Evolutionary conservation across 2,329 filamentous ascomycete species (phyloP).

Genomic region (Xylaria sp.): DNA sequence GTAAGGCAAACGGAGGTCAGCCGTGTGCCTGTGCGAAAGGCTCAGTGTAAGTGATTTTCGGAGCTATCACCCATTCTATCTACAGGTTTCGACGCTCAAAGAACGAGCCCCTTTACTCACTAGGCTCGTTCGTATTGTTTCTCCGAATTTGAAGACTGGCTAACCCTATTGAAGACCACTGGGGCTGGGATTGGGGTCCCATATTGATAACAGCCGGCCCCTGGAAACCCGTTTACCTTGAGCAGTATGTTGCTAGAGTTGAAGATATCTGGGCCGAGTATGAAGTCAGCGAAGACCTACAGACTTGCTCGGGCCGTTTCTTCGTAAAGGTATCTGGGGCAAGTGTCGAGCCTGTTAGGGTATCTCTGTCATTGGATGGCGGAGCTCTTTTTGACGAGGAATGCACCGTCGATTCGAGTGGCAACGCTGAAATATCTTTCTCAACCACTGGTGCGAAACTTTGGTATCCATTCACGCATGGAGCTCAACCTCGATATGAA

Average conservation of each 20-base stretch:
- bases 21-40: constrained; percentile 67
- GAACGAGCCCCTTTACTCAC: background rate
- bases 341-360: constrained; percentile 43
- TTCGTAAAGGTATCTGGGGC: constrained; percentile 53
- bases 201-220: constrained; percentile 70
- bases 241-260: constrained; percentile 69
- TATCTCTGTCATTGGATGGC: constrained; percentile 45
- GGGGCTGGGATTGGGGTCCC: constrained; percentile 79
- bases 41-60: constrained; percentile 59
- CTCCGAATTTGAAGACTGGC: background rate
- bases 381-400: constrained; percentile 40
- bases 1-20: constrained; percentile 60
- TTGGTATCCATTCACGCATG: constrained; percentile 53
- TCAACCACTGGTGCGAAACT: constrained; percentile 59
- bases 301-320: constrained; percentile 52
- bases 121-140: background rate
- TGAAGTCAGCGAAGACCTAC: constrained; percentile 52
- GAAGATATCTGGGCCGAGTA: constrained; percentile 65
- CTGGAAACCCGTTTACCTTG: constrained; percentile 74
- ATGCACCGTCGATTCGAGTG: constrained; percentile 36
- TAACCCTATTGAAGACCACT: constrained; percentile 48
- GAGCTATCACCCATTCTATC: background rate
- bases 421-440: constrained; percentile 47
- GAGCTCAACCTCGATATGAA: constrained; percentile 63
- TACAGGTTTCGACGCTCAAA: background rate